Evolutionary conservation across 352 stramenopile species (phyloP), one percentile per base, ranked within the genome.

Genomic region (Phytophthora hibernalis): DNA sequence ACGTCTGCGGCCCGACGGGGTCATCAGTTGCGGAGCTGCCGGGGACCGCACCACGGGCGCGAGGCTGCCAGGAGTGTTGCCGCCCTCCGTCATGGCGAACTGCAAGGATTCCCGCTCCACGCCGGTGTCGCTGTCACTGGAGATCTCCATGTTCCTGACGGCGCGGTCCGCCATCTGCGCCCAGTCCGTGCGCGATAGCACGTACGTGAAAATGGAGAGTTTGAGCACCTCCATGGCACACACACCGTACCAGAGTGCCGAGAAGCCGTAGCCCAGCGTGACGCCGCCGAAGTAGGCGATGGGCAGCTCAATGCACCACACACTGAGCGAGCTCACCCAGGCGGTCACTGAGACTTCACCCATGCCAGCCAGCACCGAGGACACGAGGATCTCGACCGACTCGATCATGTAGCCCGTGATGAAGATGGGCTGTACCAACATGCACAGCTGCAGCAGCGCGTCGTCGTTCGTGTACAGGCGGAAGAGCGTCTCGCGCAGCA

Each of bases 401-500:
- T 89, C 78, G 51, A 89, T 74, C 58, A 86, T 80, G 64, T 77
- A 87, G 22, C 68, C 74, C 20, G 72, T 73, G 22, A 89, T 77
- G 61, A 89, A 87, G 44, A 89, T 78, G 2, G 80, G 80, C 35
- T 84, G 67, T 3, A 86, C 79, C 18, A 83, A 38, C 62, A 87
- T 76, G n/a, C 78, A 85, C 44, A 87, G 37, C 48, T 79, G 61
- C 44, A 90, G 59, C 13, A 90, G 61, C 21, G 61, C 59, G 33
- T 78, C 67, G 28, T 90, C 81, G 54, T 81, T 82, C 52, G 81
- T 77, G 65, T 90, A 90, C 53, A 90, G n/a, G 18, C 71, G 68
- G 68, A 87, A 90, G 54, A 90, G 67, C 18, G 73, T 71, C 33
- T 88, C 57, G 35, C 76, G 69, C 37, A 88, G 60, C 12, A 56